These are phyloP conservation scores for Atkinsonella hypoxylon DNA, from an alignment of 2,329 filamentous ascomycete species.

Conservation along the genomic window DNA sequence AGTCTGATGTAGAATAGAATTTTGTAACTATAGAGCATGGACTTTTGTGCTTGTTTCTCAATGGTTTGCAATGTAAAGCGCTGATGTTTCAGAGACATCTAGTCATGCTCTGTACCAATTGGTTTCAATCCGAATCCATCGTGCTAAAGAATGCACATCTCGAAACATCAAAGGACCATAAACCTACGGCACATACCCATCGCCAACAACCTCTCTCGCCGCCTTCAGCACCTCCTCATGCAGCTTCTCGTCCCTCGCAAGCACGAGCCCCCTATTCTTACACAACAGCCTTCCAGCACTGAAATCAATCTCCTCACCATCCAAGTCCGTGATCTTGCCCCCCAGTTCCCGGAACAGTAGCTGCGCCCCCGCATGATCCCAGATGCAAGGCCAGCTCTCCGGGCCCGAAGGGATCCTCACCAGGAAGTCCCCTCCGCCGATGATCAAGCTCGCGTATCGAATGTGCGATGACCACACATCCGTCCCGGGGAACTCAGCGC, in stretches of 20 bases:
- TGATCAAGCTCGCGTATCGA: slow-evolving; percentile 24
- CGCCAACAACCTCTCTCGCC: slow-evolving; percentile 10
- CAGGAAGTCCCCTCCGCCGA: slow-evolving; percentile 24
- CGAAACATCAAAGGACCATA: background rate
- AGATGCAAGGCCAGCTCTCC: slow-evolving; percentile 19
- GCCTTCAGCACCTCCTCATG: slow-evolving; percentile 28
- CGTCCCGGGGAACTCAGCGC: slow-evolving; percentile 23
- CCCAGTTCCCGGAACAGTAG: slow-evolving; percentile 43
- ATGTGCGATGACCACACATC: slow-evolving; percentile 29
- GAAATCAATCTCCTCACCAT: slow-evolving; percentile 24
- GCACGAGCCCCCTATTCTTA: slow-evolving; percentile 25
- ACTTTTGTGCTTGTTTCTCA: background rate
- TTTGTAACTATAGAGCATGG: slow-evolving; percentile 1
- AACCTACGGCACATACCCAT: background rate
- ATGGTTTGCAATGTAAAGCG: too few species aligned
- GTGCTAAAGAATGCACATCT: background rate
- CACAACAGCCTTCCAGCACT: slow-evolving; percentile 21
- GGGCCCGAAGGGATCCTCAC: slow-evolving; percentile 18
- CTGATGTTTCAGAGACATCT: too few species aligned
- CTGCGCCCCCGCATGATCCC: slow-evolving; percentile 49
- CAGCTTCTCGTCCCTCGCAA: slow-evolving; percentile 28
- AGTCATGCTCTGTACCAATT: background rate
- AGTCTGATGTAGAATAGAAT: slow-evolving; percentile 66
- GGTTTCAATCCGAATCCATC: background rate
- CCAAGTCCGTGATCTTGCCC: slow-evolving; percentile 38